Evolutionary conservation across 2,329 filamentous ascomycete species (phyloP), one percentile per base, ranked within the genome.

Genomic region (Clonostachys chloroleuca): DNA sequence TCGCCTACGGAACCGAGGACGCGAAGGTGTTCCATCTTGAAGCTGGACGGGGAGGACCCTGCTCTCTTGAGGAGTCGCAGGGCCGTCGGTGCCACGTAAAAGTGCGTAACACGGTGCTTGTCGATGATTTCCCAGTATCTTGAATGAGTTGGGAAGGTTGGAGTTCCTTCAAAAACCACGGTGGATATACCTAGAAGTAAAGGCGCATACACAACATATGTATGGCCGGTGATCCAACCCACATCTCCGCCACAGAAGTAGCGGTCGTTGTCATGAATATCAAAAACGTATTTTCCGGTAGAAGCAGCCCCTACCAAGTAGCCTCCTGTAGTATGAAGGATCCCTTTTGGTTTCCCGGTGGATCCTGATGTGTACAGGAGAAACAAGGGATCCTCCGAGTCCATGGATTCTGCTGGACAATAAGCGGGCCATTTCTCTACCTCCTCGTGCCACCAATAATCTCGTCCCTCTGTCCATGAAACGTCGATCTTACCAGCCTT

Each of bases 231-330:
- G 65, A 99, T 97, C 94, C 94, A 99, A 54, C 94, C 94, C 40
- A 99, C 92, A 61, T 99, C 94, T 66, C 94, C 94, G 67, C 92
- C 94, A 59, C 94, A 99, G 80, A 97, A 97, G 80, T 94, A 96
- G 53, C 82, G 83, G 68, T 99, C 94, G 46, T 87, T 84, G 52
- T 92, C 86, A 66, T 99, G 94, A 53, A 99, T 95, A 66, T 99
- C 94, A 64, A 99, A 99, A 52, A 97, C 92, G 67, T 99, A 97
- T 73, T 97, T 99, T 69, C 92, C 92, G 13, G 94, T 99, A 59
- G 87, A 79, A 34, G 94, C 92, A 45, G 92, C 92, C 50, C 94
- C 94, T 8, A 97, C 73, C n/a, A 99, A 80, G 66, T 97, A 99
- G 45, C 94, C 94, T 51, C 77, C 94, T 35, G 92, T 97, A 20